Percentiles rank a stretch among this genome's conserved stretches.
These are phyloP conservation scores for Backusella morwellensis DNA, from an alignment of 192 early-diverging fungal genomes.

Conservation along the genomic window DNA sequence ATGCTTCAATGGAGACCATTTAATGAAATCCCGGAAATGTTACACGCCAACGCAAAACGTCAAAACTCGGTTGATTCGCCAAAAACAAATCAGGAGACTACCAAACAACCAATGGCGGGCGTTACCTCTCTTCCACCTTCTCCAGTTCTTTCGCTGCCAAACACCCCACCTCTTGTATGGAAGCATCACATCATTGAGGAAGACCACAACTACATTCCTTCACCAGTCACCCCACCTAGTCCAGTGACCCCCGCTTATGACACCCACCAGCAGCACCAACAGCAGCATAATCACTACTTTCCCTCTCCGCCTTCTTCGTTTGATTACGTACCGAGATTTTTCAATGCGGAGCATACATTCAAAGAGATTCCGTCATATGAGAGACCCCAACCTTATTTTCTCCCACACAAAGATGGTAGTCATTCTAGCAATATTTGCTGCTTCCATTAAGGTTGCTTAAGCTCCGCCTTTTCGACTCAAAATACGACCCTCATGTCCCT, in stretches of 20 bases:
- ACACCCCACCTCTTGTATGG: not conserved
- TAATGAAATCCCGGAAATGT: conserved; percentile 14
- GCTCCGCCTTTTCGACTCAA: not conserved
- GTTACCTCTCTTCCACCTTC: not conserved
- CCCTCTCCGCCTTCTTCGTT: not conserved
- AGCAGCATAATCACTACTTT: not conserved
- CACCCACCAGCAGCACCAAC: not conserved
- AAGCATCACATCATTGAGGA: not conserved
- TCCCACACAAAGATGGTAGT: not conserved
- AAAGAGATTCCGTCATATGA: conserved; percentile 6
- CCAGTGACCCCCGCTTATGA: not conserved
- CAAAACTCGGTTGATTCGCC: conserved; percentile 1
- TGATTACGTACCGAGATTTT: conserved; percentile 5
- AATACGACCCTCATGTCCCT: not conserved
- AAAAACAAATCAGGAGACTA: conserved; percentile 1
- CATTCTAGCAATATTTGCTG: not conserved
- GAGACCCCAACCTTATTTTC: not conserved
- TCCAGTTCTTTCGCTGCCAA: not conserved
- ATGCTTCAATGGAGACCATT: conserved; percentile 14
- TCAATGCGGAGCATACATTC: conserved; percentile 9
- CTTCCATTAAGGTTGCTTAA: not conserved
- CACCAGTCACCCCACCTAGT: not conserved
- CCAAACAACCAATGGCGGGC: not conserved
- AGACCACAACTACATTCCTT: not conserved
- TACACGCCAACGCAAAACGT: conserved; percentile 1